A percentile compares a stretch with the other conserved stretches of the same genome.
Evolutionary conservation across 2,329 filamentous ascomycete species (phyloP).

Genomic region (Didymella segeticola): DNA sequence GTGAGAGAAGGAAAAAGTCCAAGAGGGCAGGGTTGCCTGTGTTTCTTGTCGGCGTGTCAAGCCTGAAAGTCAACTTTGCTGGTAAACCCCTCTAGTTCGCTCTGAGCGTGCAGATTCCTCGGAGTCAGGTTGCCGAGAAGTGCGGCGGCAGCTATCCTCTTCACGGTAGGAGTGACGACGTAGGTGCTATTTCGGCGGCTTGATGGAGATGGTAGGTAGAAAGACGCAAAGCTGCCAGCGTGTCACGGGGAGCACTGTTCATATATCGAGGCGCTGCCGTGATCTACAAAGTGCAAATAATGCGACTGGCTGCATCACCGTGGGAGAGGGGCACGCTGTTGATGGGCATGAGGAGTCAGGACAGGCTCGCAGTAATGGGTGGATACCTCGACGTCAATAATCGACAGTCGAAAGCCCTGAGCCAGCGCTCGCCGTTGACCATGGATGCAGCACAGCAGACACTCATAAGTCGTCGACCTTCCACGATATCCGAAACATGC

Average conservation of each 20-base stretch:
- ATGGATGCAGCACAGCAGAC: slow-evolving; percentile 20
- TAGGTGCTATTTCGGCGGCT: slow-evolving; percentile 4
- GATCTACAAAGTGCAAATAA: slow-evolving; percentile 23
- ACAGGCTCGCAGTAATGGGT: slow-evolving; percentile 26
- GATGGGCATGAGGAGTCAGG: slow-evolving; percentile 18
- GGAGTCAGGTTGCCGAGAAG: slow-evolving; percentile 33
- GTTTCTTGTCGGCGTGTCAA: slow-evolving; percentile 9
- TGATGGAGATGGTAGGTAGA: slow-evolving; percentile 1
- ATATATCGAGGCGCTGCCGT: slow-evolving; percentile 26
- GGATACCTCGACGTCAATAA: slow-evolving; percentile 44
- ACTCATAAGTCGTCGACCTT: slow-evolving; percentile 15
- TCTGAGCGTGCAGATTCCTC: slow-evolving; percentile 29
- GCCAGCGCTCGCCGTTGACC: slow-evolving; percentile 27
- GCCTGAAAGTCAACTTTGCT: slow-evolving; percentile 20
- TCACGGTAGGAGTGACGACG: slow-evolving; percentile 25
- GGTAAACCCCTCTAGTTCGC: slow-evolving; percentile 31
- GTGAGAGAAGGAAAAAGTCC: slow-evolving; percentile 5
- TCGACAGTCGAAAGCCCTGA: slow-evolving; percentile 31
- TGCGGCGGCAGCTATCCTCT: slow-evolving; percentile 30
- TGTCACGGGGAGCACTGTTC: slow-evolving; percentile 36
- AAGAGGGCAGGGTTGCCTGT: slow-evolving; percentile 4
- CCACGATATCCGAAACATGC: slow-evolving; percentile 10
- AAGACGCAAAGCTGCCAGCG: slow-evolving; percentile 19
- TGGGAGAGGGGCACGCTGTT: slow-evolving; percentile 15
- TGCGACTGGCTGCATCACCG: slow-evolving; percentile 31